Conservation (phyloP, 441 rosid genomes). For the Breynia disticha region DNA sequence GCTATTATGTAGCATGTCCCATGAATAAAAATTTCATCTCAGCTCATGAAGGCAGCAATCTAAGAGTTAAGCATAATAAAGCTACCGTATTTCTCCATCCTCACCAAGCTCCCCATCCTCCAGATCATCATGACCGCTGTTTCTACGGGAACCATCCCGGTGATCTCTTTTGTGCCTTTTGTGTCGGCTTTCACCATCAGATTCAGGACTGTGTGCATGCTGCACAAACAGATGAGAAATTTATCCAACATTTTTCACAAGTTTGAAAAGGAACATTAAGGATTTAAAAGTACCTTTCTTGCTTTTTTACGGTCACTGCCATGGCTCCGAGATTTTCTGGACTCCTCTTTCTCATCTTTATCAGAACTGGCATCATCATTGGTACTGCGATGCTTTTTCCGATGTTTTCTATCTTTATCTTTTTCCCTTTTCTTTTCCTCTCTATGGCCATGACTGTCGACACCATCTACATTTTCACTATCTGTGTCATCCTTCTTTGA, state of each 20-base stretch:
- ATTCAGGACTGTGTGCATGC: slow-evolving; percentile 79
- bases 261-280: background rate
- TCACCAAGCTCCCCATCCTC: slow-evolving; percentile 87
- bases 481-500: slow-evolving; percentile 74
- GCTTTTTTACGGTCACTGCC: slow-evolving; percentile 83
- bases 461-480: slow-evolving; percentile 60
- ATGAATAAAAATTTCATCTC: background rate
- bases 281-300: slow-evolving; percentile 50
- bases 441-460: slow-evolving; percentile 46
- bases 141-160: slow-evolving; percentile 44
- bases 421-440: slow-evolving; percentile 76
- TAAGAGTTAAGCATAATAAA: background rate
- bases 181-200: slow-evolving; percentile 67
- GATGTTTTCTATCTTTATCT: slow-evolving; percentile 79
- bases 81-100: slow-evolving; percentile 42
- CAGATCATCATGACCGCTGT: slow-evolving; percentile 48
- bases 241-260: slow-evolving; percentile 1
- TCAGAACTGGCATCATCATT: slow-evolving; percentile 75
- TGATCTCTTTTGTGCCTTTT: slow-evolving; percentile 56
- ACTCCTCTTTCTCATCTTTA: slow-evolving; percentile 74
- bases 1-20: background rate
- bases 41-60: background rate
- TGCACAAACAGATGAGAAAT: slow-evolving; percentile 25
- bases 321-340: slow-evolving; percentile 73
- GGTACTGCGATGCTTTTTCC: slow-evolving; percentile 69